Evolutionary conservation across 352 stramenopile genomes (phyloP).

Genomic region (Globisporangium yorkense): DNA sequence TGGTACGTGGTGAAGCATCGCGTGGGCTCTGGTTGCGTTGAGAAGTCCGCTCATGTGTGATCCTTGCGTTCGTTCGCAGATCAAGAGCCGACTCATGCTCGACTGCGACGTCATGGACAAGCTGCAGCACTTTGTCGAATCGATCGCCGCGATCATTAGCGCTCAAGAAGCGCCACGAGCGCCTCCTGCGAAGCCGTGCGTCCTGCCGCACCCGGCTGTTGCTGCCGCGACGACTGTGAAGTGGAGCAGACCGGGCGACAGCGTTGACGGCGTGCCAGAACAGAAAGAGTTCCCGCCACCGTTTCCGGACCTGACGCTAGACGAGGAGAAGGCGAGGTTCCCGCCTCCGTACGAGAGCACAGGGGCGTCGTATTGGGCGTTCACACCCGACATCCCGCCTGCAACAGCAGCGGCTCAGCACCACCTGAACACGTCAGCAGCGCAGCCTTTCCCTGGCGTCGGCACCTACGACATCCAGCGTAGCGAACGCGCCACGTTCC

Average conservation of each 20-base stretch:
- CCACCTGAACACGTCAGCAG: neutral
- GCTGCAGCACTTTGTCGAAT: constrained; percentile 29
- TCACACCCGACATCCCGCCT: constrained; percentile 14
- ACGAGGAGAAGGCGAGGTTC: constrained; percentile 14
- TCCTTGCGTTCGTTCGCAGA: constrained; percentile 8
- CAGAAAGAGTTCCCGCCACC: constrained; percentile 24
- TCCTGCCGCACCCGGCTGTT: constrained; percentile 1
- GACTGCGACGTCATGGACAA: constrained; percentile 21
- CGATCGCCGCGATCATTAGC: constrained; percentile 20
- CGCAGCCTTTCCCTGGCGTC: constrained; percentile 23
- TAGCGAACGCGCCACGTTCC: constrained; percentile 40
- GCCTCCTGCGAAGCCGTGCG: no score
- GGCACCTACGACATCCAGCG: constrained; percentile 41
- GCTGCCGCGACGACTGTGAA: neutral
- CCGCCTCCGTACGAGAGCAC: constrained; percentile 30
- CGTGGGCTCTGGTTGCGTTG: no score
- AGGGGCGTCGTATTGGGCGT: constrained; percentile 17
- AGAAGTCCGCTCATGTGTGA: neutral
- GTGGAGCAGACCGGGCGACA: neutral
- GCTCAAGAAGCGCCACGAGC: neutral
- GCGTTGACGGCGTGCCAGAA: neutral
- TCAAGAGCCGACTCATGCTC: constrained; percentile 21
- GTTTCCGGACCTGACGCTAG: constrained; percentile 26
- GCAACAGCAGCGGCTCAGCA: neutral
- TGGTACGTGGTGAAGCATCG: constrained; percentile 14